Conservation (phyloP, 2,329 filamentous ascomycete species). For the Diaporthe eres region DNA sequence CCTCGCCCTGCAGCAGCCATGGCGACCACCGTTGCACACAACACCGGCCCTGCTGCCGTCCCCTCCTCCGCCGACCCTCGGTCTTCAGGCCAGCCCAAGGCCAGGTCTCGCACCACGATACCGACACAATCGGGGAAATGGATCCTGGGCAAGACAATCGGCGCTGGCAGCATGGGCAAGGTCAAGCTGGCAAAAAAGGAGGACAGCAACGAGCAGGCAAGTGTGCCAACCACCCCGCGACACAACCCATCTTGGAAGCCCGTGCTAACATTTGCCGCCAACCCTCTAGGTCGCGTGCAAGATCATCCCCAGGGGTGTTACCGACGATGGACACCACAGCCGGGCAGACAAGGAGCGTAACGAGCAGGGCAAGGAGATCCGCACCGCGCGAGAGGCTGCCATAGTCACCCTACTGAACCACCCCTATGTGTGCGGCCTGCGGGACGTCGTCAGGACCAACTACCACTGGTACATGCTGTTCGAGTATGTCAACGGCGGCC, state of each 20-base stretch:
- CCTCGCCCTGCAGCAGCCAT: constrained; percentile 47
- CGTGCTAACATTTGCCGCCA: constrained; percentile 31
- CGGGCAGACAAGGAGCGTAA: constrained; percentile 86
- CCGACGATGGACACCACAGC: constrained; percentile 83
- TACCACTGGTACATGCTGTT: constrained; percentile 99
- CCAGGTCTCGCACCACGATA: constrained; percentile 82
- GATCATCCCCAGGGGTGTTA: constrained; percentile 92
- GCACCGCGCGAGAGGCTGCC: constrained; percentile 93
- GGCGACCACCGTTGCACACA: constrained; percentile 57
- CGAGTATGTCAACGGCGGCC: constrained; percentile 97
- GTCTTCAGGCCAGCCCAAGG: constrained; percentile 61
- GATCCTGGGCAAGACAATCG: constrained; percentile 96
- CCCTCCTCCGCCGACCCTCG: constrained; percentile 65
- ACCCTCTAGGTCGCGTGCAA: constrained; percentile 87
- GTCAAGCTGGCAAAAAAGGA: constrained; percentile 95
- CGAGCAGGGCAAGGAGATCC: constrained; percentile 96
- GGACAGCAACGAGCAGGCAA: constrained; percentile 91
- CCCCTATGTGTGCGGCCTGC: constrained; percentile 95
- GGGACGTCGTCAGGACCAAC: constrained; percentile 94
- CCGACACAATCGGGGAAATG: constrained; percentile 92
- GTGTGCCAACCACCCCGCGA: constrained; percentile 46
- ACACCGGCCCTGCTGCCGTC: constrained; percentile 66
- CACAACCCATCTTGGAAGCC: constrained; percentile 22
- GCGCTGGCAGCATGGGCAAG: constrained; percentile 98
- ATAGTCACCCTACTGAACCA: constrained; percentile 96